Conservation (phyloP, 257 asterid species). For the Solanum sejunctum region DNA sequence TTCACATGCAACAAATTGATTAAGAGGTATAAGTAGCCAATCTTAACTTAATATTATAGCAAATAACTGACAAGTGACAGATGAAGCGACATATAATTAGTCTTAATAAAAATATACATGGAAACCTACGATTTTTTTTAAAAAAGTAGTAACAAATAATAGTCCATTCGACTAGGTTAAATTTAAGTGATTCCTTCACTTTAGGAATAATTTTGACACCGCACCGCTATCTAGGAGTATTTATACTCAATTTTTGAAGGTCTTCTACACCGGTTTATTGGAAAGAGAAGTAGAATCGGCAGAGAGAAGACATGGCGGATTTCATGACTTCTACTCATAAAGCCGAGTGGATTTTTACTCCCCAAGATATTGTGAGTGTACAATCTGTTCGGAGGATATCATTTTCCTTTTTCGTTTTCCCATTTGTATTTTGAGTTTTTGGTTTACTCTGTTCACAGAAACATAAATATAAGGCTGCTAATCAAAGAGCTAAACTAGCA, state of each 20-base stretch:
- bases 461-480: constrained; percentile 73
- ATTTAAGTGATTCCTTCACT: not conserved
- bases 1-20: too few species aligned
- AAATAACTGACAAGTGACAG: too few species aligned
- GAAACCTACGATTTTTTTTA: not conserved
- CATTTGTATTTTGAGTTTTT: not conserved
- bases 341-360: constrained; percentile 79
- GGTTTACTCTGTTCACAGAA: constrained; percentile 22
- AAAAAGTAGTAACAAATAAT: not conserved
- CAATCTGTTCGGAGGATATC: not conserved
- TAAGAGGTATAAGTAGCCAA: too few species aligned
- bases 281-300: not conserved
- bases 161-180: not conserved
- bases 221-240: not conserved
- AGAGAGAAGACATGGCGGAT: constrained; percentile 50
- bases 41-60: too few species aligned
- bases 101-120: not conserved
- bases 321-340: constrained; percentile 75
- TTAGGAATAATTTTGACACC: not conserved
- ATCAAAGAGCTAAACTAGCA: constrained; percentile 83
- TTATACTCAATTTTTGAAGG: not conserved
- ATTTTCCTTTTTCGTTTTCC: too few species aligned
- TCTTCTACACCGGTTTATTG: not conserved
- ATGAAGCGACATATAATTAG: too few species aligned
- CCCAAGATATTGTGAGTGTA: constrained; percentile 53